Conservation (phyloP, 2,329 filamentous ascomycete genomes). For the Lojkania enalia region DNA sequence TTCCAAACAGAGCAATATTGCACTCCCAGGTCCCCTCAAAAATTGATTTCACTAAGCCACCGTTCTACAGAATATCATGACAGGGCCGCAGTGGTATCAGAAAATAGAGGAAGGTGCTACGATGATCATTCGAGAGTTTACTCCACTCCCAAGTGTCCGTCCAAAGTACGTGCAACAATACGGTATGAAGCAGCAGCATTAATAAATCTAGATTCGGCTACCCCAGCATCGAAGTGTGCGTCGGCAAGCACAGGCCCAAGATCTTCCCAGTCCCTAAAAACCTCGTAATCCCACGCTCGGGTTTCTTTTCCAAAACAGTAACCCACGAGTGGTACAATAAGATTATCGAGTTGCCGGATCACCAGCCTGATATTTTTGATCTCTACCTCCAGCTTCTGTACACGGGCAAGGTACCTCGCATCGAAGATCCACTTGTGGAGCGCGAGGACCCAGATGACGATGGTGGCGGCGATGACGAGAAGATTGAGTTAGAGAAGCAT, state of each 20-base stretch:
- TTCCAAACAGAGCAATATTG: too few species aligned
- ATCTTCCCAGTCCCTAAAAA: background rate
- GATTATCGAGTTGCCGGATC: constrained; percentile 5
- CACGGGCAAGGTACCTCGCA: constrained; percentile 1
- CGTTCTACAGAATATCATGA: too few species aligned
- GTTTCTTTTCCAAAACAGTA: background rate
- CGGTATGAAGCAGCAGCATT: background rate
- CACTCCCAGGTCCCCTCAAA: too few species aligned
- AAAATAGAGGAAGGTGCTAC: too few species aligned
- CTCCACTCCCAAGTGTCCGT: too few species aligned
- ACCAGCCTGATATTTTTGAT: constrained; percentile 1
- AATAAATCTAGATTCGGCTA: background rate
- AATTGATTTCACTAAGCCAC: too few species aligned
- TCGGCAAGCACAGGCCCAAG: background rate
- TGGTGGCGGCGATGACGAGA: background rate
- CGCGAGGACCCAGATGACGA: background rate
- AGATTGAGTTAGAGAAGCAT: background rate
- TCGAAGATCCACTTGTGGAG: background rate
- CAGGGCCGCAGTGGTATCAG: too few species aligned
- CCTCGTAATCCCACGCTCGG: background rate
- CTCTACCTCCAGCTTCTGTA: constrained; percentile 7
- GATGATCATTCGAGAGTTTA: too few species aligned
- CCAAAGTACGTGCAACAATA: too few species aligned
- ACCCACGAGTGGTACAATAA: background rate
- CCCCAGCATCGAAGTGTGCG: background rate